Conservation (phyloP, 805 yeast species). For the Zygotorulaspora chibaensis region DNA sequence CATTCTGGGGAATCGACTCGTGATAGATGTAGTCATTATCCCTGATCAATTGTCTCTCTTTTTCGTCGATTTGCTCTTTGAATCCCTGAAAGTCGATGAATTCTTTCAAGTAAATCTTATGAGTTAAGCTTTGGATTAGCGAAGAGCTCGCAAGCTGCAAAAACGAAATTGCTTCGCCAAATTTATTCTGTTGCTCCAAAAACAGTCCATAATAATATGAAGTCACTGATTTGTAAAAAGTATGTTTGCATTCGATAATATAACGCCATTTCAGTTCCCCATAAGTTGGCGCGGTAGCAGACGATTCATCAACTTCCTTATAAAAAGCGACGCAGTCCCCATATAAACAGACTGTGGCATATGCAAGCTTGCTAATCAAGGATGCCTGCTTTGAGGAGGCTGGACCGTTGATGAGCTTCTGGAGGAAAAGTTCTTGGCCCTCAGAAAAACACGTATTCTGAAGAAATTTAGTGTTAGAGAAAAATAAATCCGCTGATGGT, state of each 20-base stretch:
- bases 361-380: slow-evolving; percentile 70
- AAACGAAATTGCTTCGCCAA: slow-evolving; percentile 75
- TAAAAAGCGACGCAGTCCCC: slow-evolving; percentile 47
- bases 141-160: slow-evolving; percentile 48
- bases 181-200: slow-evolving; percentile 51
- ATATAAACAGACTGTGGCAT: slow-evolving; percentile 54
- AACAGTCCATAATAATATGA: slow-evolving; percentile 54
- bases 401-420: slow-evolving; percentile 47
- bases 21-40: slow-evolving; percentile 92
- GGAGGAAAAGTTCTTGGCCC: slow-evolving; percentile 78
- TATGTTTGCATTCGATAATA: slow-evolving; percentile 47
- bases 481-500: slow-evolving; percentile 72
- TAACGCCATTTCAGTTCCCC: slow-evolving; percentile 51
- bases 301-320: slow-evolving; percentile 35
- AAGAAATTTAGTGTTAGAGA: slow-evolving; percentile 63
- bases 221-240: slow-evolving; percentile 56
- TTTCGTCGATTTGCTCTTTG: slow-evolving; percentile 35
- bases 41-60: slow-evolving; percentile 47
- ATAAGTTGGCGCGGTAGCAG: slow-evolving; percentile 19
- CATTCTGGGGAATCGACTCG: slow-evolving; percentile 60
- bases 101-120: slow-evolving; percentile 36
- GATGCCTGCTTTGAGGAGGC: slow-evolving; percentile 53
- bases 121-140: slow-evolving; percentile 26
- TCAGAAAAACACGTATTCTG: slow-evolving; percentile 71
- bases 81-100: slow-evolving; percentile 33